Evolutionary conservation across 805 yeast genomes (phyloP), one percentile per base, ranked within the genome.

Genomic region (Diddensiella transvaalensis): DNA sequence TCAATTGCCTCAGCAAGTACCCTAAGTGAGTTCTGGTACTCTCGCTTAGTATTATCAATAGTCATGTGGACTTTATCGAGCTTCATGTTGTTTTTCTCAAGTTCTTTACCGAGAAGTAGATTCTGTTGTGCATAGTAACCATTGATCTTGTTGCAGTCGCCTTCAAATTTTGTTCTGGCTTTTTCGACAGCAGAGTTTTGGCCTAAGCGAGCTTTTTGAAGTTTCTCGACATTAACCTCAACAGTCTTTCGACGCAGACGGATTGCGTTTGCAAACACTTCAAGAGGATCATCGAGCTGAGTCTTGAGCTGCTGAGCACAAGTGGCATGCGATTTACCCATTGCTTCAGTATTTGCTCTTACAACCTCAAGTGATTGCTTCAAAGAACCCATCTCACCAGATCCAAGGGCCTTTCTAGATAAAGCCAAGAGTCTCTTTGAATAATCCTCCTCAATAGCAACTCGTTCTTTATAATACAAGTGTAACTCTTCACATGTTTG

Each of bases 361-460:
- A 88, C 68, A 21, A 72, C 69, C 41, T 83, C 87, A 6, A 87
- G 69, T 5, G 87, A 75, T 5, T 73, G 69, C 55, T 74, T 78
- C 50, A 84, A 64, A 0, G 80, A 66, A 0, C 90, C 91, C 0
- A 77, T 71, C 55, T 81, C 87, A 48, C 69, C 71, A 2, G 76
- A 60, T 1, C 89, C 90, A 3, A 80, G 64, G 0, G 69, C 58
- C 55, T 72, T 75, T 43, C 68, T 65, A 18, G 85, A 68, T 19
- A 87, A 66, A 13, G 74, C 70, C 39, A 68, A 68, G 55, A 88
- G 63, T 50, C 73, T 74, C 47, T 77, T 75, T 33, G 82, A 68
- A 59, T 85, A 86, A 22, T 88, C 96, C 51, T 80, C 84, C 58
- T 87, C 96, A 35, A 88, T 75, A 13, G 77, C 69, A 1, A 77